Conservation (phyloP, 2,329 filamentous ascomycete genomes). For the Fragosphaeria purpurea region DNA sequence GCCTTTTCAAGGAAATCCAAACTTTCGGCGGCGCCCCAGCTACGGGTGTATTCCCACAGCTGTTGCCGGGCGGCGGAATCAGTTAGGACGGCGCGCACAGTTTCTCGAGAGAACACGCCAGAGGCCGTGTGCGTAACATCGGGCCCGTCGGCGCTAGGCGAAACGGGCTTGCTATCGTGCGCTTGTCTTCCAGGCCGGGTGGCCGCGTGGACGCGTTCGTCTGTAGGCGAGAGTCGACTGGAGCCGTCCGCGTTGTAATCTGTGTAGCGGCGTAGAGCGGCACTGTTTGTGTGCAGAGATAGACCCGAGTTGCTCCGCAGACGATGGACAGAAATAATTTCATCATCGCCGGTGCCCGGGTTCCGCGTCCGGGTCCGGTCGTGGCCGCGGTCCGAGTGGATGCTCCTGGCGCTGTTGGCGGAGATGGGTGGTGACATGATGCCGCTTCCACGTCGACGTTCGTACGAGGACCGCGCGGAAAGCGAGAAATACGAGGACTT, state of each 20-base stretch:
- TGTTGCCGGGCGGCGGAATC: constrained; percentile 36
- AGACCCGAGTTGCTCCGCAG: constrained; percentile 37
- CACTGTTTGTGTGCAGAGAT: constrained; percentile 33
- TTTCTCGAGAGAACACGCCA: constrained; percentile 39
- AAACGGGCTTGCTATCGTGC: background rate
- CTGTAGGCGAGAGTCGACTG: constrained; percentile 17
- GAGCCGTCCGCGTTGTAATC: constrained; percentile 33
- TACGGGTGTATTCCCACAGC: constrained; percentile 40
- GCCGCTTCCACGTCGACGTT: background rate
- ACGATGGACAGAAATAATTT: constrained; percentile 10
- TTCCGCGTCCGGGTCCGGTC: background rate
- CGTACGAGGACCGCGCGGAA: background rate
- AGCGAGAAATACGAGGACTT: background rate
- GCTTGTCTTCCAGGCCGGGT: too few species aligned
- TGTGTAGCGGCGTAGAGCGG: constrained; percentile 34
- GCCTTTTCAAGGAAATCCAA: constrained; percentile 41
- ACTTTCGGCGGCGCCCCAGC: constrained; percentile 35
- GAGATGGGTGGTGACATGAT: constrained; percentile 2
- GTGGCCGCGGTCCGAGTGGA: background rate
- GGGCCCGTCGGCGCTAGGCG: constrained; percentile 3
- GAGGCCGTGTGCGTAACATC: constrained; percentile 20
- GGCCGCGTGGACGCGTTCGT: constrained; percentile 7
- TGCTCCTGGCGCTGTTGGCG: constrained; percentile 1
- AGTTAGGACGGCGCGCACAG: constrained; percentile 40
- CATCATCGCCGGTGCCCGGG: background rate